Conservation (phyloP, 176 grass and related monocot species). For the Ampelocalamus luodianensis region DNA sequence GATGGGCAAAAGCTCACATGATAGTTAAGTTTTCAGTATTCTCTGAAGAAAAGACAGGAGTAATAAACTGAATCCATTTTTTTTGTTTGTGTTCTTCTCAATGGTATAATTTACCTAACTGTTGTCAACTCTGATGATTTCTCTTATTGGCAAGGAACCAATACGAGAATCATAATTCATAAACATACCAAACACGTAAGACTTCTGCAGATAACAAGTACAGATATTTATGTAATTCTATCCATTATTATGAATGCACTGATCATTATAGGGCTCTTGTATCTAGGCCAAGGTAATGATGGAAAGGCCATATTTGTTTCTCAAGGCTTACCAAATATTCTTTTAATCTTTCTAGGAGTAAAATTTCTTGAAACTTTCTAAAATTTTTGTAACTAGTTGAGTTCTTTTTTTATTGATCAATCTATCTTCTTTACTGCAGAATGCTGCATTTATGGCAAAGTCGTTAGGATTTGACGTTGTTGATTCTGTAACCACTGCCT, state of each 20-base stretch:
- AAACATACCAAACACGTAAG: neutral
- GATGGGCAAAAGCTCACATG: neutral
- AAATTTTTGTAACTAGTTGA: neutral
- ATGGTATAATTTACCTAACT: neutral
- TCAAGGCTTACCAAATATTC: neutral
- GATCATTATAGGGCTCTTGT: neutral
- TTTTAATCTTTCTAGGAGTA: neutral
- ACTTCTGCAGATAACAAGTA: neutral
- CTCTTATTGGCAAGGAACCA: neutral
- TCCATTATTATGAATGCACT: neutral
- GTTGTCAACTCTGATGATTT: constrained; percentile 4
- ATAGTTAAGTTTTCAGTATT: constrained; percentile 3
- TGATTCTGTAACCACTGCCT: constrained; percentile 46
- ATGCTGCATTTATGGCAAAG: constrained; percentile 61
- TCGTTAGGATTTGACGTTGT: constrained; percentile 59
- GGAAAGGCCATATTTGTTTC: neutral
- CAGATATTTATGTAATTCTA: neutral
- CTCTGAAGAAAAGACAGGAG: neutral
- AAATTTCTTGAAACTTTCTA: neutral
- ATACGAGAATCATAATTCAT: constrained; percentile 2
- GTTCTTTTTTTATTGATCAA: neutral
- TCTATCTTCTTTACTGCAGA: constrained; percentile 49
- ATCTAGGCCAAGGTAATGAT: neutral
- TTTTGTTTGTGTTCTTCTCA: too few species aligned
- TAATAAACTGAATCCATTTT: too few species aligned